Evolutionary conservation across 1,139 yeast genomes (phyloP), one percentile per base, ranked within the genome.

Genomic region (Citeromyces siamensis): DNA sequence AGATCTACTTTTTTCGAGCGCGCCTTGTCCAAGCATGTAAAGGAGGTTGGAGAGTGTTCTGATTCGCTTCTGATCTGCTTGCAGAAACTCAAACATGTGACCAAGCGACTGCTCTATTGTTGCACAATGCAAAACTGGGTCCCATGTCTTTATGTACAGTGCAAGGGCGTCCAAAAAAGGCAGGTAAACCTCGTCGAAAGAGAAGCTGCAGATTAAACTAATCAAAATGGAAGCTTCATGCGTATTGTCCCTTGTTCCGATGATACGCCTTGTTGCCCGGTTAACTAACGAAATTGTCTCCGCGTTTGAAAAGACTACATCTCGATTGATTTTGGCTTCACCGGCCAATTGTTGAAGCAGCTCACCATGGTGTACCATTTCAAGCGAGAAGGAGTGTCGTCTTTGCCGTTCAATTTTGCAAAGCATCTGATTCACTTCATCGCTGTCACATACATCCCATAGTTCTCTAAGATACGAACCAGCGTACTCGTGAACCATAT

Each of bases 1-100:
- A 5, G 37, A 33, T 8, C 19, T 19, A 19, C 45, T 26, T 2
- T 4, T 6, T 2, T 37, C 19, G 4, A 51, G 13, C 7, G 46
- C 33, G 19, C 40, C 35, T 3, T 44, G 48, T 3, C 54, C 58
- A 28, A 38, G 43, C 33, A 48, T 47, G 35, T 48, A 52, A 4
- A 45, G 39, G 12, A 55, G 31, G 27, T 47, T 49, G 7, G 53
- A 43, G 13, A 53, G 40, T 37, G 52, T 53, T 9, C 45, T 38
- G n/a, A 52, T 37, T 32, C 55, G 36, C 28, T 33, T 26, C 4
- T 14, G 12, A 23, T 33, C 29, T 14, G 21, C 16, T 21, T 33
- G 20, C 3, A 9, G 19, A 3, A 18, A 12, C 13, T 21, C 7
- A 13, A 33, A 8, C 19, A 33, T 6, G 12, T 18, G 8, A 6